These are phyloP conservation scores for Plenodomus tracheiphilus DNA, from an alignment of 2,329 filamentous ascomycete genomes.

Conservation along the genomic window DNA sequence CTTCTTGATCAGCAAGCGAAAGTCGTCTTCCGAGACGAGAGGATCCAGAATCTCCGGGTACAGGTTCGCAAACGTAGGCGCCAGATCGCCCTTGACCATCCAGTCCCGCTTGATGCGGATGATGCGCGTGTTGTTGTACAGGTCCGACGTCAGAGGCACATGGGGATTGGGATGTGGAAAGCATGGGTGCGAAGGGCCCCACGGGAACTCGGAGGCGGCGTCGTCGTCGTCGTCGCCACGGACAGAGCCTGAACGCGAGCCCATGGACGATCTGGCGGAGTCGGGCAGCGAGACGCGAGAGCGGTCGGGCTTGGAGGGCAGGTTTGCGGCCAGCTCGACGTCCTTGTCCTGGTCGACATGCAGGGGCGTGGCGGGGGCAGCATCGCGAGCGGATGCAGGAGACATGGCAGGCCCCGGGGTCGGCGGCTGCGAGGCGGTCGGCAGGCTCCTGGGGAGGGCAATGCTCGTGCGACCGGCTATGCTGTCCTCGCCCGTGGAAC, in stretches of 20 bases:
- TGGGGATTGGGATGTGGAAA: conserved; percentile 93
- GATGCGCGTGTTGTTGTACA: conserved; percentile 79
- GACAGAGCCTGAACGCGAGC: conserved; percentile 21
- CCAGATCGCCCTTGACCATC: conserved; percentile 85
- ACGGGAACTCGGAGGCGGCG: conserved; percentile 66
- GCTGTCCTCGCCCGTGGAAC: conserved; percentile 48
- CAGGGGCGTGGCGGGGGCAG: conserved; percentile 15
- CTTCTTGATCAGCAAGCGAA: conserved; percentile 77
- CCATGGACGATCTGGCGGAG: conserved; percentile 34
- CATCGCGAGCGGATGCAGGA: conserved; percentile 14
- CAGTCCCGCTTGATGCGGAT: conserved; percentile 92
- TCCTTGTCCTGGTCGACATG: conserved; percentile 26
- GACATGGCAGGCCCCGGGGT: conserved; percentile 33
- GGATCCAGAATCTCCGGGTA: conserved; percentile 96
- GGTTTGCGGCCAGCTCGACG: conserved; percentile 25
- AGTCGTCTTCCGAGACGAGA: conserved; percentile 81
- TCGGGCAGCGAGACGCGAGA: conserved; percentile 31
- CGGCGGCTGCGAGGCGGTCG: conserved; percentile 25
- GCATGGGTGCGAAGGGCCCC: conserved; percentile 93
- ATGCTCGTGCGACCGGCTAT: conserved; percentile 52
- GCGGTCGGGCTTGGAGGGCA: conserved; percentile 7
- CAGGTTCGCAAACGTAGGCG: conserved; percentile 89
- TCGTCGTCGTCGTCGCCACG: conserved; percentile 42
- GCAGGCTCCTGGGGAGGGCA: conserved; percentile 50
- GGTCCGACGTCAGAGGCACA: conserved; percentile 74